Conservation (phyloP, 495 filamentous ascomycete genomes). For the Aspergillus hancockii region DNA sequence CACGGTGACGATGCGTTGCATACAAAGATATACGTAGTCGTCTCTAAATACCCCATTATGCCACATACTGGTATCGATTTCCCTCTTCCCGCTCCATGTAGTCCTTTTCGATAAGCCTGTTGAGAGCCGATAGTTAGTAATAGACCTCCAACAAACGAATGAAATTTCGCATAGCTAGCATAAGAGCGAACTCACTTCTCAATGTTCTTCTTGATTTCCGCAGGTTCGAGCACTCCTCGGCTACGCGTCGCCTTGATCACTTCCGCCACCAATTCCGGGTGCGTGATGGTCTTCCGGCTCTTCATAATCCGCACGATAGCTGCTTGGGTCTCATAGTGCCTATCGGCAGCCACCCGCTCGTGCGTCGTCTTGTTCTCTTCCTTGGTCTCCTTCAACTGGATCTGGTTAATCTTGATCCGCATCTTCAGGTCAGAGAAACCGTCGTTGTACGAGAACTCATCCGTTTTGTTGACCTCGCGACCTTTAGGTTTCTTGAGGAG, state of each 20-base stretch:
- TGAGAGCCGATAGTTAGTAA: constrained; percentile 12
- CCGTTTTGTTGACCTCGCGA: constrained; percentile 70
- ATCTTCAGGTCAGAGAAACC: constrained; percentile 78
- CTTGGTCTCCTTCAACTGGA: constrained; percentile 92
- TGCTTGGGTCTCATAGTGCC: constrained; percentile 94
- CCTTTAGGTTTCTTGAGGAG: constrained; percentile 83
- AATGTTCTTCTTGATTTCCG: constrained; percentile 93
- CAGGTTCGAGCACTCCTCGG: constrained; percentile 77
- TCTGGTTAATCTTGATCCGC: constrained; percentile 97
- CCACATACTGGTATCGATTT: constrained; percentile 79
- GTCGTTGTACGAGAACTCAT: constrained; percentile 79
- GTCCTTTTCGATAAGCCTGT: constrained; percentile 90
- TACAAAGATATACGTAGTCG: not conserved
- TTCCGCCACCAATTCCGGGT: constrained; percentile 78
- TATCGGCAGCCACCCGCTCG: constrained; percentile 81
- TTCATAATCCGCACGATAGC: constrained; percentile 99
- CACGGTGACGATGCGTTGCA: not conserved
- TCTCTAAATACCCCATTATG: constrained; percentile 48
- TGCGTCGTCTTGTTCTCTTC: constrained; percentile 92
- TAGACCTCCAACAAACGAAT: not conserved
- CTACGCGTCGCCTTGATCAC: constrained; percentile 86
- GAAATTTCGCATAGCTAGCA: not conserved
- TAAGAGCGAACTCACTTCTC: constrained; percentile 67
- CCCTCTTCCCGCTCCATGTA: constrained; percentile 84
- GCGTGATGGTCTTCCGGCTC: constrained; percentile 81